Base-by-base conservation (phyloP, 176 grass and related monocot genomes). In the Lolium rigidum region DNA sequence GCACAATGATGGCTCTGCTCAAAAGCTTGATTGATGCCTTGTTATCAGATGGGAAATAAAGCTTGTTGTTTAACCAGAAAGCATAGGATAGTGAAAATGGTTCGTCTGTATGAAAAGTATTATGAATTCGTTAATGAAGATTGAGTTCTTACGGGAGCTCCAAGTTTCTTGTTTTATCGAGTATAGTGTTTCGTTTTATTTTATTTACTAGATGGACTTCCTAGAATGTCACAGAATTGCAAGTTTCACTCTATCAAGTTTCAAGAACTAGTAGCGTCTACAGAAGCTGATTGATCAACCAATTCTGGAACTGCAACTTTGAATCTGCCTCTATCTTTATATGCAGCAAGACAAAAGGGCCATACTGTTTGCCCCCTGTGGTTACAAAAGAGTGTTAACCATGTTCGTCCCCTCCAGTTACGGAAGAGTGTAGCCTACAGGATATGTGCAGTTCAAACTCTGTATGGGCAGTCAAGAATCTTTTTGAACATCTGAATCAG, bases 1-100 rank as follows among this genome's bases (percentile, higher is more conserved):
- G 59, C n/a, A 26, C 44, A 64, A 66, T 59, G 41, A 35, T 77
- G 48, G 18, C 55, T 62, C 35, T 52, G 14, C 72, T 80, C n/a
- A 48, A 80, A 84, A 84, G 21, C 58, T 80, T 75, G 31, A 48
- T 89, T 58, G 6, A 39, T 74, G 49, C 67, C 38, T 80, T 5
- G 2, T 83, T 67, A 84, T 60, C 48, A 88, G 31, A 35, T 25
- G 41, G 59, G 68, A 44, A 24, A 58, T 83, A 79, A 79, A 56
- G 59, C 50, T 70, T 39, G 35, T 78, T 47, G 22, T 86, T 86
- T 76, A 31, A 88, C 51, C 81, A 85, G 21, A 81, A 63, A 84
- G 84, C 50, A 77, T 43, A 63, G 12, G 39, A 15, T 3, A 46
- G 51, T 62, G 14, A 59, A 82, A 50, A 58, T 22, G 13, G 51